These are phyloP conservation scores for Blastocladiella britannica DNA, from an alignment of 192 early-diverging fungal genomes.

Conservation along the genomic window DNA sequence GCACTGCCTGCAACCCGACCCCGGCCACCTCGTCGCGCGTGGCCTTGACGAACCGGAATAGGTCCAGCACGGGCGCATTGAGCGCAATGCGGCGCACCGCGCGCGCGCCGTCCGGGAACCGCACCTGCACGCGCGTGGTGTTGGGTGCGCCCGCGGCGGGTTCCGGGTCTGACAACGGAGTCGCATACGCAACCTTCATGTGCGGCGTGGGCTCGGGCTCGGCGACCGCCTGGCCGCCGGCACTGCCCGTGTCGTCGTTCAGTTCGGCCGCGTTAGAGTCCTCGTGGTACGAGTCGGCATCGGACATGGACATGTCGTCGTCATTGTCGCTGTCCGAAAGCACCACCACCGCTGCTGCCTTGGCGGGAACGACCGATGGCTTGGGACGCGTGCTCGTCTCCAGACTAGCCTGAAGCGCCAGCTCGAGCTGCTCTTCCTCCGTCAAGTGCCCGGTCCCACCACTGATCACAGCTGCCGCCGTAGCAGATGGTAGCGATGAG, in stretches of 20 bases:
- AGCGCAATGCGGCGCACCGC: constrained; percentile 57
- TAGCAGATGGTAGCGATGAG: too few relatives aligned
- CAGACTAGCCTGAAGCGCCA: constrained; percentile 59
- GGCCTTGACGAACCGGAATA: constrained; percentile 74
- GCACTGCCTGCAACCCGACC: constrained; percentile 48
- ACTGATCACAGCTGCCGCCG: too few relatives aligned
- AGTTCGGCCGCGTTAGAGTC: constrained; percentile 12
- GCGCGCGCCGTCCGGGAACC: constrained; percentile 57
- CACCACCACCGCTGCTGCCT: too few relatives aligned
- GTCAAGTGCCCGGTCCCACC: constrained; percentile 58
- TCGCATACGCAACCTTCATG: too few relatives aligned
- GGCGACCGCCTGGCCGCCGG: too few relatives aligned
- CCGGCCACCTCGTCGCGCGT: constrained; percentile 34
- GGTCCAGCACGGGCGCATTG: constrained; percentile 38
- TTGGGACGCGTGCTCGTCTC: constrained; percentile 7
- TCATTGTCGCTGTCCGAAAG: too few relatives aligned
- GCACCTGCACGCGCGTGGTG: constrained; percentile 60
- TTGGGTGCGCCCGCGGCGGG: constrained; percentile 27
- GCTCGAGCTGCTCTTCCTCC: constrained; percentile 73
- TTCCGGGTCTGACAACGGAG: constrained; percentile 7
- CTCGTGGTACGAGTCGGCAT: constrained; percentile 9
- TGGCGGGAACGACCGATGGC: too few relatives aligned
- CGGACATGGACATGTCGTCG: constrained; percentile 10
- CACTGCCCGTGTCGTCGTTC: too few relatives aligned
- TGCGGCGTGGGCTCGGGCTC: too few relatives aligned